These are phyloP conservation scores for Nissolia schottii DNA, from an alignment of 306 rosid species.

Conservation along the genomic window DNA sequence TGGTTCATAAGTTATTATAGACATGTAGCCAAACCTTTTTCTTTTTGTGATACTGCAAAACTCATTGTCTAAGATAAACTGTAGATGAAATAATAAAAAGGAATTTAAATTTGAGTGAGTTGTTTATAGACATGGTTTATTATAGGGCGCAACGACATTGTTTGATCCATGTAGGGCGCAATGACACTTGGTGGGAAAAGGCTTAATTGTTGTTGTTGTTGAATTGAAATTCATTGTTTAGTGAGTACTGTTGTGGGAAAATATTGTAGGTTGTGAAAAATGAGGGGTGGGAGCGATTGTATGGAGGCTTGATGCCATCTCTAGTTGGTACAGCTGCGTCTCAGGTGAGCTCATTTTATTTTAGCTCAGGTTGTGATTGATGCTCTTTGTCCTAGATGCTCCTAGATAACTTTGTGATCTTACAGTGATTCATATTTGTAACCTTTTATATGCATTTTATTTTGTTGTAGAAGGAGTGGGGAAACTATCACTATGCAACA, in stretches of 20 bases:
- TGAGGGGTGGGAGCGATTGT: slow-evolving; percentile 91
- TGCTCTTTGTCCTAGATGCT: not conserved
- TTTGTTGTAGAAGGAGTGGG: not conserved
- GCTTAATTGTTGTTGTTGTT: too few relatives aligned
- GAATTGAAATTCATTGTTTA: not conserved
- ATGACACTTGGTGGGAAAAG: too few relatives aligned
- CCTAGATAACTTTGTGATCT: not conserved
- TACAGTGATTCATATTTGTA: not conserved
- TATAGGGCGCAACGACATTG: too few relatives aligned
- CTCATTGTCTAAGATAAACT: too few relatives aligned
- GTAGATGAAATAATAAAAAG: too few relatives aligned
- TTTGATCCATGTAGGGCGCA: too few relatives aligned
- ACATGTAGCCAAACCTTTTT: too few relatives aligned
- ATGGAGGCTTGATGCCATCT: slow-evolving; percentile 34
- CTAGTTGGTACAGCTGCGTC: slow-evolving; percentile 87
- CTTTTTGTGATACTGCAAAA: too few relatives aligned
- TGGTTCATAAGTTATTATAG: not conserved
- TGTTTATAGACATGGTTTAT: too few relatives aligned
- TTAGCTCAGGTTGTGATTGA: not conserved
- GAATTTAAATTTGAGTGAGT: too few relatives aligned
- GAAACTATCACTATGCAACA: not conserved
- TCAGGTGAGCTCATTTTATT: slow-evolving; percentile 63
- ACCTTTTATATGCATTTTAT: not conserved
- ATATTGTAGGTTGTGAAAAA: slow-evolving; percentile 65
- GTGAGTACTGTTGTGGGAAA: slow-evolving; percentile 5